A percentile compares a stretch with the other conserved stretches of the same genome.
These are phyloP conservation scores for Colletotrichum siamense DNA, from an alignment of 2,329 filamentous ascomycete genomes.

Conservation along the genomic window DNA sequence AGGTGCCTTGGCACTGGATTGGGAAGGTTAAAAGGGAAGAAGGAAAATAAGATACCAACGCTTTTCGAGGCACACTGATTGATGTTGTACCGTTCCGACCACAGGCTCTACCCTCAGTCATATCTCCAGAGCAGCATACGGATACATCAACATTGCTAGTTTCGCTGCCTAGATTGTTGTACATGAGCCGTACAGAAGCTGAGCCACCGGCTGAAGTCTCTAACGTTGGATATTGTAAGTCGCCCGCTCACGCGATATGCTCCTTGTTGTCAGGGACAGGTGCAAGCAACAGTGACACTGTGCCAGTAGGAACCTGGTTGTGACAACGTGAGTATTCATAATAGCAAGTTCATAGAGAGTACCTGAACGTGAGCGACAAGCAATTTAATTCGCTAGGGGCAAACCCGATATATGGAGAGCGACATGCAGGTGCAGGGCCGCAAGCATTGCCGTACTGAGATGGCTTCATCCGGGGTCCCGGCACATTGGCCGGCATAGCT, in stretches of 20 bases:
- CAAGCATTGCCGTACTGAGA: conserved; percentile 17
- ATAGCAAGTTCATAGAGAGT: neutral
- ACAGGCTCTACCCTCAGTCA: neutral
- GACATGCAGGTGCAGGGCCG: neutral
- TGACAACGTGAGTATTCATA: neutral
- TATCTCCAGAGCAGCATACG: neutral
- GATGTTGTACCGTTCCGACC: neutral
- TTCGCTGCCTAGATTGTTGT: neutral
- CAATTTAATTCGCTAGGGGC: neutral
- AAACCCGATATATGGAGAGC: neutral
- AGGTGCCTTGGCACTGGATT: neutral
- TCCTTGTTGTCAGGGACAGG: neutral
- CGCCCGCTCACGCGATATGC: neutral
- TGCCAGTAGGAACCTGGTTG: neutral
- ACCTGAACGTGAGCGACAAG: neutral
- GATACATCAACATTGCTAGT: neutral
- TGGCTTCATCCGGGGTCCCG: neutral
- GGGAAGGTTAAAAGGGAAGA: neutral
- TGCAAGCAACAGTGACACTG: neutral
- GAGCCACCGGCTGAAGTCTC: neutral
- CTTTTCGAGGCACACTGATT: neutral
- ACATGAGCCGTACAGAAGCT: neutral
- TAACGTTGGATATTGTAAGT: neutral
- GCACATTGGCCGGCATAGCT: neutral
- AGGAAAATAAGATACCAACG: conserved; percentile 12